Evolutionary conservation across 805 yeast species (phyloP).

Genomic region (Candida xiaguanensis): DNA sequence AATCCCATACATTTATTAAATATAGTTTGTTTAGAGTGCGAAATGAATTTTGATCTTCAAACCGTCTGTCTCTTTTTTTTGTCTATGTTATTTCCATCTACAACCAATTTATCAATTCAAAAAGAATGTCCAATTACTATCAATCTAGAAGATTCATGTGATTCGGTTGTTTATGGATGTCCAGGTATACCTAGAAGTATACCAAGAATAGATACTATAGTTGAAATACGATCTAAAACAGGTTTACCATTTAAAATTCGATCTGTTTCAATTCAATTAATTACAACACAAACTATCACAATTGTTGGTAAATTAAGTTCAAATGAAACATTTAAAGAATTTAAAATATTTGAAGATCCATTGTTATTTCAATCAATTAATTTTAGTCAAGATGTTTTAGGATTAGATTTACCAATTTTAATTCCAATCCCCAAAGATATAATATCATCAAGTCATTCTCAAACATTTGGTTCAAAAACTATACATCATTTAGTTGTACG

Average conservation of each 20-base stretch:
- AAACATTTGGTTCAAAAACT: slow-evolving; percentile 46
- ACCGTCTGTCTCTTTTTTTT: background rate
- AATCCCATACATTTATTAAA: slow-evolving; percentile 33
- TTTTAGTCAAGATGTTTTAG: slow-evolving; percentile 42
- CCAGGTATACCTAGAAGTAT: slow-evolving; percentile 63
- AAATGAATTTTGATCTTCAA: background rate
- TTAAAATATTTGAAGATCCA: slow-evolving; percentile 32
- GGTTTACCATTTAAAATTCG: slow-evolving; percentile 46
- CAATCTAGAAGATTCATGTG: slow-evolving; percentile 47
- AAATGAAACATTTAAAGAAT: slow-evolving; percentile 30
- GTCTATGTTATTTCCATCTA: slow-evolving; percentile 3
- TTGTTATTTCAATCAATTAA: slow-evolving; percentile 32
- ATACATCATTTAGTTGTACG: slow-evolving; percentile 42
- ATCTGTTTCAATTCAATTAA: slow-evolving; percentile 45
- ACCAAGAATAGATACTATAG: slow-evolving; percentile 56
- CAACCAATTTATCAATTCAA: slow-evolving; percentile 4
- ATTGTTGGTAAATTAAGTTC: slow-evolving; percentile 34
- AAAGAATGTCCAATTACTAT: slow-evolving; percentile 25
- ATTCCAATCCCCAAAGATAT: slow-evolving; percentile 54
- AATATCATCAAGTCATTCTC: slow-evolving; percentile 48
- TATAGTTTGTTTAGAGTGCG: background rate
- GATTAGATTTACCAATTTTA: slow-evolving; percentile 57
- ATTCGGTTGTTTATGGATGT: slow-evolving; percentile 57
- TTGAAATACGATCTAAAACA: slow-evolving; percentile 50
- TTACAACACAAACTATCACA: slow-evolving; percentile 46